phyloP scores from a whole-genome alignment of 805 yeast genomes.

The Wickerhamomyces mucosus region DNA sequence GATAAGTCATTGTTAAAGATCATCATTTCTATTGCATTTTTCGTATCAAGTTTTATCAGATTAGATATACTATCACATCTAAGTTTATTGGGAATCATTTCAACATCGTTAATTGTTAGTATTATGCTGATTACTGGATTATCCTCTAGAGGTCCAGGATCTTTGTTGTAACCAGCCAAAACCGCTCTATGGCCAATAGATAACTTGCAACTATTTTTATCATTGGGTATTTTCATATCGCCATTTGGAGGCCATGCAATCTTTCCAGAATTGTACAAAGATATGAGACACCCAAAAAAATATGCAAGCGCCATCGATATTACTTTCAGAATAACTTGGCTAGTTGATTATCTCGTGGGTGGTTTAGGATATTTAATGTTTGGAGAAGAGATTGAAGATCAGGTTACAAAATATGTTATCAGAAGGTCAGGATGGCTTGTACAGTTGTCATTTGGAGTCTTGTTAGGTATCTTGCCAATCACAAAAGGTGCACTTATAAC shows the following conservation, averaged over 20 bases:
- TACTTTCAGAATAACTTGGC: constrained; percentile 49
- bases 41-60: constrained; percentile 45
- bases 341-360: constrained; percentile 54
- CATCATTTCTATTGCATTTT: constrained; percentile 27
- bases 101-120: constrained; percentile 41
- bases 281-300: constrained; percentile 63
- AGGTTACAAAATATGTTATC: constrained; percentile 69
- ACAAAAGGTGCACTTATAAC: constrained; percentile 69
- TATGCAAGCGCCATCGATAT: constrained; percentile 42
- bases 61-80: constrained; percentile 44
- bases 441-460: constrained; percentile 29
- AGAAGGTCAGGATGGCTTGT: constrained; percentile 54
- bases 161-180: constrained; percentile 37
- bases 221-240: constrained; percentile 59
- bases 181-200: constrained; percentile 32
- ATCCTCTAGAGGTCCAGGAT: constrained; percentile 39
- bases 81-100: constrained; percentile 46
- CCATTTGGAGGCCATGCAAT: constrained; percentile 85
- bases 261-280: constrained; percentile 67
- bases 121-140: constrained; percentile 40
- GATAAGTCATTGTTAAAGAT: constrained; percentile 33
- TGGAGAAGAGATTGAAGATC: constrained; percentile 59
- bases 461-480: constrained; percentile 66
- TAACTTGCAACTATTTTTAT: constrained; percentile 30
- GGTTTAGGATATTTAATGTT: constrained; percentile 70